Evolutionary conservation across 768 basidiomycete genomes (phyloP), one percentile per base, ranked within the genome.

Genomic region (Mrakia blollopis): DNA sequence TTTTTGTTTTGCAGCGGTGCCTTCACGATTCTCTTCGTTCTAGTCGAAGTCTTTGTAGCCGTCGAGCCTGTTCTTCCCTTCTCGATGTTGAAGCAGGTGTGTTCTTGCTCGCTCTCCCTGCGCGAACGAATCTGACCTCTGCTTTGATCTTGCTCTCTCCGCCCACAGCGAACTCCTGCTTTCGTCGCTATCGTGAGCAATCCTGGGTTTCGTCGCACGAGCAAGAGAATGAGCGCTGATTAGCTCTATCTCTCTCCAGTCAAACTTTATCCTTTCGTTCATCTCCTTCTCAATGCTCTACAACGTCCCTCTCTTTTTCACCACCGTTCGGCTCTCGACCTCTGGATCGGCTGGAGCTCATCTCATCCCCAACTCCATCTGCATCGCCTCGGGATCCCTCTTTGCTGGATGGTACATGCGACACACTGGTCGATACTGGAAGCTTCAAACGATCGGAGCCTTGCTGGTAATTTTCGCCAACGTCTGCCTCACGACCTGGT

Each of bases 31-130:
- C 80, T 86, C 3, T 98, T 99, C 83, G 82, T 95, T 41, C 82
- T 88, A 65, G 92, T 92, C 35, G 96, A 99, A 84, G 89, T 89
- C 75, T 86, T 87, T 79, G 89, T 88, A 86, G 89, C 92, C 4
- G 86, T 88, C 5, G 92, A 91, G 82, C 97, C 97, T 23, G 91
- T 98, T 72, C 91, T 99, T 89, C 96, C 96, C 68, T 84, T 97
- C 79, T 88, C 88, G 72, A 85, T 95, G 75, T 87, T 95, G 47
- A 88, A 87, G 44, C 88, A 32, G 92, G 93, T 7, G 83, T 94
- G 28, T 90, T 91, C 16, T 39, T 91, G 91, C 7, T 75, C 94
- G 69, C 88, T 88, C 70, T 93, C 92, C 83, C 87, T 95, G 89
- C 86, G 92, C 80, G 88, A 35, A 9, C 18, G 37, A 18, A 18